Evolutionary conservation across 1,284 basidiomycete species (phyloP).

Genomic region (Ceratobasidium papillatum): DNA sequence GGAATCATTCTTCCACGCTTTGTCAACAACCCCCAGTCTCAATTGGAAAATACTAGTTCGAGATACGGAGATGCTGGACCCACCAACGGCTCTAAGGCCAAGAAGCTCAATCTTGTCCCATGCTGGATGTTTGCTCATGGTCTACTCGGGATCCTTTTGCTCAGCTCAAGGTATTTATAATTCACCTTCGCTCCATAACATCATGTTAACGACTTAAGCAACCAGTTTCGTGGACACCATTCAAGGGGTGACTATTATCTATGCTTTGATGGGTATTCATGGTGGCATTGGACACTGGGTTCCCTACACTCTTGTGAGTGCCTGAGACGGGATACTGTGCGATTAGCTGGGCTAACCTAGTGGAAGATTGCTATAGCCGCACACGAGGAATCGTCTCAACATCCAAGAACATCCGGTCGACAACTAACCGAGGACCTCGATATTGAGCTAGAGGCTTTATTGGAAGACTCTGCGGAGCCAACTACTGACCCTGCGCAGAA

Average conservation of each 20-base stretch:
- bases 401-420: neutral
- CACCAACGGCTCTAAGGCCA: neutral
- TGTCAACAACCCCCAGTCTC: conserved; percentile 47
- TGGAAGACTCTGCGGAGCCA: neutral
- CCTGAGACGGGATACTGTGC: neutral
- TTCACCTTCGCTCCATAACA: conserved; percentile 54
- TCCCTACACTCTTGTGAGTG: conserved; percentile 54
- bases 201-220: conserved; percentile 26
- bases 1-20: conserved; percentile 59
- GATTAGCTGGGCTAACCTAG: neutral
- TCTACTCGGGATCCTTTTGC: conserved; percentile 49
- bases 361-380: conserved; percentile 10
- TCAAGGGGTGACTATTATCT: conserved; percentile 55
- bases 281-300: conserved; percentile 59
- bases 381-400: neutral
- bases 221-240: conserved; percentile 52
- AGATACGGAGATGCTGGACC: no score
- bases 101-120: conserved; percentile 17
- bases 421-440: neutral
- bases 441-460: conserved; percentile 1
- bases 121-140: conserved; percentile 44
- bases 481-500: neutral
- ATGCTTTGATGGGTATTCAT: conserved; percentile 57
- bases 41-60: neutral
- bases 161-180: conserved; percentile 3